Base-by-base conservation (phyloP, 148 eudicot species). In the Fagopyrum homotropicum region DNA sequence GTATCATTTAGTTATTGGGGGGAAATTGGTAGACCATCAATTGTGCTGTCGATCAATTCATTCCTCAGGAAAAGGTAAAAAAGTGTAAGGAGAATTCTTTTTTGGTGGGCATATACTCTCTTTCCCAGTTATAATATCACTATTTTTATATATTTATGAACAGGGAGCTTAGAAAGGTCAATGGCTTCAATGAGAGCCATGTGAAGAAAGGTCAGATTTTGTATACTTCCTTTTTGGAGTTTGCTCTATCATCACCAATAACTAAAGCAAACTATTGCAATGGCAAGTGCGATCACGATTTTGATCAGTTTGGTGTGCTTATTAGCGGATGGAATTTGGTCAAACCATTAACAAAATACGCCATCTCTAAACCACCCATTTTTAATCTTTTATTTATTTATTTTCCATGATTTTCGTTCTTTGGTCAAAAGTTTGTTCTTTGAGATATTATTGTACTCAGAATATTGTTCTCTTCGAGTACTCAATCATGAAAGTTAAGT, bases 121-220 rank as follows among this genome's bases (percentile, higher is more conserved):
- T 35, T 64, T 5, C 16, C 17, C 69, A 64, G 40, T 64, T 30
- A 64, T 35, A 64, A 64, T 35, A 64, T 9, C 45, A 35, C 45
- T 64, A 11, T 64, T 30, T 63, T 30, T 8, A 30, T 10, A 29
- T 9, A 30, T 63, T 30, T 10, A 63, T 63, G 69, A 63, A 63
- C 45, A 63, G 45, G 15, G 11, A 63, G 15, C 12, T 35, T 10
- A 12, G 7, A 63, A 29, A 63, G 0, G n/a, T 72, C 74, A 72
- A 72, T 48, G 74, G 74, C 74, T 46, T 72, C 51, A 46, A 47
- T 45, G 55, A 47, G 29, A 66, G 9, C 8, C 35, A 40, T 66
- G 71, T 66, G 35, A 49, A 70, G 55, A 72, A 72, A 46, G 74
- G 55, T 72, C 9, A n/a, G 55, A 72, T 72, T 52, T 71, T 71